Evolutionary conservation across 2,329 filamentous ascomycete genomes (phyloP).

Genomic region (Elsinoe fawcettii): DNA sequence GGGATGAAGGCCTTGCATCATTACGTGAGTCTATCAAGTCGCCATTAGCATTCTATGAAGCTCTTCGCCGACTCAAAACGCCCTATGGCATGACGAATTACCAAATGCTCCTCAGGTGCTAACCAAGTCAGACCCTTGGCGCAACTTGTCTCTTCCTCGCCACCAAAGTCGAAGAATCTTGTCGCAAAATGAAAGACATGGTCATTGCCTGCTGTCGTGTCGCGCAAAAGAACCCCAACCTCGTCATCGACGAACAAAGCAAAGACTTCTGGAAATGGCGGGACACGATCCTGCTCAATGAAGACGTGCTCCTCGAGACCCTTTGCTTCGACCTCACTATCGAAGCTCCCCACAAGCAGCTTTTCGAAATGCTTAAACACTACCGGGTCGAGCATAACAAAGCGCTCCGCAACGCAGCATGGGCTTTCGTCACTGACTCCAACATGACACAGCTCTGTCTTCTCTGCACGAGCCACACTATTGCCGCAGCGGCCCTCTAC

Average conservation of each 20-base stretch:
- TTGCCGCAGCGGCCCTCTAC: conserved; percentile 80
- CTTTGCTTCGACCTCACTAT: conserved; percentile 91
- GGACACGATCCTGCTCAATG: conserved; percentile 84
- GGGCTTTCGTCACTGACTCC: conserved; percentile 90
- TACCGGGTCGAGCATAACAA: conserved; percentile 73
- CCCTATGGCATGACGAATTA: neutral
- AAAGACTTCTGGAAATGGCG: conserved; percentile 99
- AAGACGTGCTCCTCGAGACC: conserved; percentile 84
- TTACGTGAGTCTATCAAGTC: conserved; percentile 44
- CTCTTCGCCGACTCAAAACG: neutral
- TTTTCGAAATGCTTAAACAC: conserved; percentile 72
- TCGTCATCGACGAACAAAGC: conserved; percentile 89
- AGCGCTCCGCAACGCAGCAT: conserved; percentile 72
- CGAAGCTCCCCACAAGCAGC: conserved; percentile 75
- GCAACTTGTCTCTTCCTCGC: conserved; percentile 88
- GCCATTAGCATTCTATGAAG: neutral
- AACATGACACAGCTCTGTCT: conserved; percentile 78
- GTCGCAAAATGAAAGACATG: conserved; percentile 88
- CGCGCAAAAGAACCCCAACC: conserved; percentile 84
- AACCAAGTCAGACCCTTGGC: conserved; percentile 57
- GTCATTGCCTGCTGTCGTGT: conserved; percentile 91
- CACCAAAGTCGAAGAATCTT: conserved; percentile 96
- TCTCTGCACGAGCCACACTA: conserved; percentile 67
- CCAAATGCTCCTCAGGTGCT: neutral
- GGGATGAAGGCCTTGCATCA: conserved; percentile 69